Evolutionary conservation across 768 basidiomycete genomes (phyloP).

Genomic region (Hypholoma sublateritium): DNA sequence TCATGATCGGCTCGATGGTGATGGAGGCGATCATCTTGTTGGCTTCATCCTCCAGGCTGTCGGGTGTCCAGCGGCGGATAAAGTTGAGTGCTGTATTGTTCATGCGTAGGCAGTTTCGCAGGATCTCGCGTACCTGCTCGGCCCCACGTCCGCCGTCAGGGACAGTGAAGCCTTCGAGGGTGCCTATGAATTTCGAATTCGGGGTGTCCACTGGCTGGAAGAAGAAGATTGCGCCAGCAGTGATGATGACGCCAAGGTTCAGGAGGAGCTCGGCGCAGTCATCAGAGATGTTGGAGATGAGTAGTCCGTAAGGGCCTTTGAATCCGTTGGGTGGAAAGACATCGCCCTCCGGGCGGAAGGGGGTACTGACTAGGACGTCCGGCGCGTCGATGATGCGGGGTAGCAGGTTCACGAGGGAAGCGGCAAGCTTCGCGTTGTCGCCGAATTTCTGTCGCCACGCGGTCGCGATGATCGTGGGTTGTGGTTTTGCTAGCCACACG

Average conservation of each 20-base stretch:
- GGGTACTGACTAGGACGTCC: not conserved
- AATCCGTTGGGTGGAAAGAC: too few species aligned
- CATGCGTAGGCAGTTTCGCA: not conserved
- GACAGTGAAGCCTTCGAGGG: not conserved
- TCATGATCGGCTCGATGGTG: not conserved
- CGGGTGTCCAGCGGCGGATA: not conserved
- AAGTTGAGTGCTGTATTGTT: not conserved
- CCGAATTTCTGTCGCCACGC: not conserved
- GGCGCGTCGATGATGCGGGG: not conserved
- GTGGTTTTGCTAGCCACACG: not conserved
- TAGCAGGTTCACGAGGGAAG: not conserved
- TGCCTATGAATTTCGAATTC: not conserved
- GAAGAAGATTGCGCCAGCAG: not conserved
- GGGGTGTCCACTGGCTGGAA: not conserved
- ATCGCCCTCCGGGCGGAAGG: not conserved
- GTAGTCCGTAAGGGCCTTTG: not conserved
- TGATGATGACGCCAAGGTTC: not conserved
- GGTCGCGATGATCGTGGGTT: not conserved
- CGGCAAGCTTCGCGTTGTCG: not conserved
- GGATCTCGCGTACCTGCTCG: too few species aligned
- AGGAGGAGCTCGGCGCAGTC: not conserved
- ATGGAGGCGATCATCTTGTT: not conserved
- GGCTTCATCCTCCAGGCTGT: not conserved
- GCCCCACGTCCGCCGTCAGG: too few species aligned
- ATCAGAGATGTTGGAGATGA: not conserved